A percentile compares a stretch with the other conserved stretches of the same genome.
Conservation (phyloP, 129 eudicot species). For the Saussurea involucrata region DNA sequence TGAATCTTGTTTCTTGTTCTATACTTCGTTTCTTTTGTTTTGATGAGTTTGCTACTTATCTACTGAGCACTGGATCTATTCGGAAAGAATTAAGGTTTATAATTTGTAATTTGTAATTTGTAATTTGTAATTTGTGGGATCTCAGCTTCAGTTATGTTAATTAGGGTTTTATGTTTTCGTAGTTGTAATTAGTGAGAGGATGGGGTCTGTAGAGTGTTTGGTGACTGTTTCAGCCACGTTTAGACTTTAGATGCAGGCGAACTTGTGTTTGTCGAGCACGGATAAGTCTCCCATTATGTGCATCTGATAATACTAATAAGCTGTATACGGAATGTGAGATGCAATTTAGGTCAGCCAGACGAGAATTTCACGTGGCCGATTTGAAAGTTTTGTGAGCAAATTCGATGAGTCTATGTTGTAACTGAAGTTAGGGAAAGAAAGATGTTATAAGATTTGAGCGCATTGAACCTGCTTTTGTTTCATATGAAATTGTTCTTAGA, state of each 20-base stretch:
- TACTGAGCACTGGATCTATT: conserved; percentile 12
- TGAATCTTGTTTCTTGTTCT: neutral
- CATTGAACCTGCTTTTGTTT: neutral
- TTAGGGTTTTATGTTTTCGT: conserved; percentile 20
- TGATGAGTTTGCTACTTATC: neutral
- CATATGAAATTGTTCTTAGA: neutral
- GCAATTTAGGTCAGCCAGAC: neutral
- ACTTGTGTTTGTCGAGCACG: neutral
- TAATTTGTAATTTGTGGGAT: conserved; percentile 16
- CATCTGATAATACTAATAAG: neutral
- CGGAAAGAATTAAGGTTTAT: neutral
- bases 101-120: conserved; percentile 4
- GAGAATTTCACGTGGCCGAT: neutral
- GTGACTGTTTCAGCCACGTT: neutral
- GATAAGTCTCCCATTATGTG: neutral
- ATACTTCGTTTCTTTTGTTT: neutral
- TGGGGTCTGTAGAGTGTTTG: conserved; percentile 6
- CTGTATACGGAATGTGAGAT: neutral
- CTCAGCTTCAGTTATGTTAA: conserved; percentile 12
- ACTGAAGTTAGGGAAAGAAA: neutral
- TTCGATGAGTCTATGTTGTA: neutral
- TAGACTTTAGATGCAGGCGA: neutral
- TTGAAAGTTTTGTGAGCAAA: neutral
- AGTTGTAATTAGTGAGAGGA: neutral
- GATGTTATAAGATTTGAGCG: neutral